Evolutionary conservation across 805 yeast genomes (phyloP).

Genomic region (Hanseniaspora singularis): DNA sequence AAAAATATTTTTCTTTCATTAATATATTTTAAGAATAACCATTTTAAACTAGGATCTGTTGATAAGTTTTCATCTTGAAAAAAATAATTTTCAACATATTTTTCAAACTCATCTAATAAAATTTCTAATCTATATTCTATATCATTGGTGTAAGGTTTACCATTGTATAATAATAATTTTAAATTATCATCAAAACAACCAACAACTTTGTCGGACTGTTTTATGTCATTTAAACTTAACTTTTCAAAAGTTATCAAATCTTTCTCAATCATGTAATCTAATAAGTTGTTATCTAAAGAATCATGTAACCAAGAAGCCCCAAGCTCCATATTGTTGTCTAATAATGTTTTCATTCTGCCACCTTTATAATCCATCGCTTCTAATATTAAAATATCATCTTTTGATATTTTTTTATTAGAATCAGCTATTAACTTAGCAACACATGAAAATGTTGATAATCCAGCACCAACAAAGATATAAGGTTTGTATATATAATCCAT

Average conservation of each 20-base stretch:
- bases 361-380: slow-evolving; percentile 62
- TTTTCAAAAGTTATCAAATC: slow-evolving; percentile 10
- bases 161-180: slow-evolving; percentile 12
- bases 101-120: slow-evolving; percentile 46
- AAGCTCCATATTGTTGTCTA: slow-evolving; percentile 42
- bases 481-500: not conserved
- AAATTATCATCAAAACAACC: slow-evolving; percentile 14
- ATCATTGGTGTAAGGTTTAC: slow-evolving; percentile 23
- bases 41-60: slow-evolving; percentile 47
- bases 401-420: not conserved
- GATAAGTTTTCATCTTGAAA: slow-evolving; percentile 28
- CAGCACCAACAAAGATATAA: slow-evolving; percentile 60
- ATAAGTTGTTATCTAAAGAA: slow-evolving; percentile 43
- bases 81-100: slow-evolving; percentile 45
- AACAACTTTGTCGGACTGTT: slow-evolving; percentile 4
- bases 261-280: slow-evolving; percentile 4
- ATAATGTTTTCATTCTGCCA: slow-evolving; percentile 38
- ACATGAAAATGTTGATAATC: slow-evolving; percentile 67
- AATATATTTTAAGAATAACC: slow-evolving; percentile 36
- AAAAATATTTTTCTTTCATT: slow-evolving; percentile 38
- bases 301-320: slow-evolving; percentile 94
- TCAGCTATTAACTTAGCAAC: slow-evolving; percentile 38
- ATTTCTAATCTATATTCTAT: slow-evolving; percentile 30
- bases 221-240: slow-evolving; percentile 19
- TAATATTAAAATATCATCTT: slow-evolving; percentile 29